phyloP scores from a whole-genome alignment of 2,329 filamentous ascomycete genomes.

The Parastagonospora avenae region DNA sequence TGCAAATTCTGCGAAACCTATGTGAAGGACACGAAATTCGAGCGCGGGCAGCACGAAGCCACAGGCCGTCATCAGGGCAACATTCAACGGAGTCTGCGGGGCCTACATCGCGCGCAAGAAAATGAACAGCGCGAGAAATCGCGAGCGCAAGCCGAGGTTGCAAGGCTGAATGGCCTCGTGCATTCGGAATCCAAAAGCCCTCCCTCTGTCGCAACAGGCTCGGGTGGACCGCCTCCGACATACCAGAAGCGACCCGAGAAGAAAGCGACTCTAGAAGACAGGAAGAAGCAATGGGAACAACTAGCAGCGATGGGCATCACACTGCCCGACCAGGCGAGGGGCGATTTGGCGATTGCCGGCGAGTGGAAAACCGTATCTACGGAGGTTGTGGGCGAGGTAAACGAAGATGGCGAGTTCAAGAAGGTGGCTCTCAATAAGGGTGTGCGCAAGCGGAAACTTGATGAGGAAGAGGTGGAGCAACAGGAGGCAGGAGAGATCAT shows the following conservation, averaged over 20 bases:
- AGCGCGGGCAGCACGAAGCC: constrained; percentile 86
- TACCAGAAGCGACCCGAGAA: constrained; percentile 45
- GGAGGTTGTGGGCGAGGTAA: constrained; percentile 50
- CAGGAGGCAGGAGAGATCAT: constrained; percentile 59
- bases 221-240: constrained; percentile 27
- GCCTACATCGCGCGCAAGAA: constrained; percentile 85
- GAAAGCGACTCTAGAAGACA: constrained; percentile 65
- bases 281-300: constrained; percentile 85
- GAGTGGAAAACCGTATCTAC: constrained; percentile 77
- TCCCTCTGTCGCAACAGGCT: constrained; percentile 34
- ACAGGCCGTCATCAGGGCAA: constrained; percentile 83
- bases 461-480: constrained; percentile 66
- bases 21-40: constrained; percentile 90
- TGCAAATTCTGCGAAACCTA: constrained; percentile 95
- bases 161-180: constrained; percentile 80
- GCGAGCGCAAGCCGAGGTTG: constrained; percentile 81
- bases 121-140: constrained; percentile 81
- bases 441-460: constrained; percentile 66
- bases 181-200: constrained; percentile 49
- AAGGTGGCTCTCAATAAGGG: constrained; percentile 55
- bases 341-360: constrained; percentile 84
- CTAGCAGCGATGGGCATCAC: constrained; percentile 85
- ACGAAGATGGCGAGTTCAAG: constrained; percentile 54
- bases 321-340: constrained; percentile 77
- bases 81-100: constrained; percentile 86